Percentiles rank a stretch among this genome's conserved stretches.
Evolutionary conservation across 345 rosid species (phyloP).

Genomic region (Aquilaria yunnanensis): DNA sequence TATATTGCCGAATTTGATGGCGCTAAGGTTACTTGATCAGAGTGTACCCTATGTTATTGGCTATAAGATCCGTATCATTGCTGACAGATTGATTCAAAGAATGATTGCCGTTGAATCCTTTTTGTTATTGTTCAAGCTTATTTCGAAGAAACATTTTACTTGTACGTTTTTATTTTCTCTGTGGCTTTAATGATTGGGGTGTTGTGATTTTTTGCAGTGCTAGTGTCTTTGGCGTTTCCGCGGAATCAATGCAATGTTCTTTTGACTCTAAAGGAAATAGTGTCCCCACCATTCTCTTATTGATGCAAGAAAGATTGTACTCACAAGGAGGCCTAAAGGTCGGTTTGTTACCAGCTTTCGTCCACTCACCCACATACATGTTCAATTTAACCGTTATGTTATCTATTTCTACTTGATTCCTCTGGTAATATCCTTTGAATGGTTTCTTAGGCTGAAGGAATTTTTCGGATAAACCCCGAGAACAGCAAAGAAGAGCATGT

Average conservation of each 20-base stretch:
- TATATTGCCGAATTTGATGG: too few relatives aligned
- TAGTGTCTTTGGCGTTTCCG: conserved; percentile 95
- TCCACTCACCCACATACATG: neutral
- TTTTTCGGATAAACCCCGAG: conserved; percentile 94
- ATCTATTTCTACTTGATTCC: neutral
- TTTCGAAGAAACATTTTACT: neutral
- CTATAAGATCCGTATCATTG: too few relatives aligned
- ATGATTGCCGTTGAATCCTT: too few relatives aligned
- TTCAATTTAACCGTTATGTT: neutral
- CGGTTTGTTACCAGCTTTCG: neutral
- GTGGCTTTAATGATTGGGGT: conserved; percentile 9
- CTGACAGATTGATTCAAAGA: too few relatives aligned
- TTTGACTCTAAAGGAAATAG: conserved; percentile 77
- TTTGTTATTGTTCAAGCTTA: too few relatives aligned
- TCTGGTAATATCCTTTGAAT: conserved; percentile 7
- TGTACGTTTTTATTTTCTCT: neutral
- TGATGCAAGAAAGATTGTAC: conserved; percentile 81
- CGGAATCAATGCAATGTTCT: conserved; percentile 93
- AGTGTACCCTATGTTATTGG: too few relatives aligned
- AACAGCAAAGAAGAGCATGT: conserved; percentile 90
- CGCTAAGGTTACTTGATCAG: too few relatives aligned
- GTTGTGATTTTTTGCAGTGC: conserved; percentile 45
- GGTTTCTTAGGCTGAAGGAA: conserved; percentile 74
- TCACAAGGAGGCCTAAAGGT: conserved; percentile 88
- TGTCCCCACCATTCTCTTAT: conserved; percentile 88